These are phyloP conservation scores for Metschnikowia hibisci DNA, from an alignment of 805 yeast genomes.

Conservation along the genomic window DNA sequence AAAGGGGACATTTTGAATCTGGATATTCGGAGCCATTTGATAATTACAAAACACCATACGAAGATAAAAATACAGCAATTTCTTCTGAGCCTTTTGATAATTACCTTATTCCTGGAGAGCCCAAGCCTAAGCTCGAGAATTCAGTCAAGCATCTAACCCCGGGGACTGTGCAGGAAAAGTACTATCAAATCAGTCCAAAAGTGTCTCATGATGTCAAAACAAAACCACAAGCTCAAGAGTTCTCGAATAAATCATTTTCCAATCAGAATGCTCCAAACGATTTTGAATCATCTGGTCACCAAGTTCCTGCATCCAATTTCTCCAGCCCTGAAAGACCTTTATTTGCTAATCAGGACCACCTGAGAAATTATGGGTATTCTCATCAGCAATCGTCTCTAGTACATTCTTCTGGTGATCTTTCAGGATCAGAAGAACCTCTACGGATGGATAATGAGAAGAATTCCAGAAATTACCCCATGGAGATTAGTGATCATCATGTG, in stretches of 20 bases:
- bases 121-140: not conserved
- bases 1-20: not conserved
- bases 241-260: not conserved
- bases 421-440: no score
- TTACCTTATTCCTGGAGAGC: constrained; percentile 20
- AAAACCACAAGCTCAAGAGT: not conserved
- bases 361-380: no score
- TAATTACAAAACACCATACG: constrained; percentile 21
- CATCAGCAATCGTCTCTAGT: no score
- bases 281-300: no score
- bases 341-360: no score
- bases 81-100: constrained; percentile 27
- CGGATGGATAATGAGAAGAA: no score
- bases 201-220: not conserved
- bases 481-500: no score
- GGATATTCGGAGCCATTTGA: constrained; percentile 26
- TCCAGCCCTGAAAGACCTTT: no score
- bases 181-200: not conserved
- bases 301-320: no score
- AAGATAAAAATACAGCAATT: constrained; percentile 6
- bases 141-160: not conserved
- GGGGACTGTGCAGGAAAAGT: not conserved
- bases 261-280: not conserved
- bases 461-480: no score
- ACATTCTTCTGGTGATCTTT: no score